These are phyloP conservation scores for Naumovozyma baii DNA, from an alignment of 805 yeast genomes.

Conservation along the genomic window DNA sequence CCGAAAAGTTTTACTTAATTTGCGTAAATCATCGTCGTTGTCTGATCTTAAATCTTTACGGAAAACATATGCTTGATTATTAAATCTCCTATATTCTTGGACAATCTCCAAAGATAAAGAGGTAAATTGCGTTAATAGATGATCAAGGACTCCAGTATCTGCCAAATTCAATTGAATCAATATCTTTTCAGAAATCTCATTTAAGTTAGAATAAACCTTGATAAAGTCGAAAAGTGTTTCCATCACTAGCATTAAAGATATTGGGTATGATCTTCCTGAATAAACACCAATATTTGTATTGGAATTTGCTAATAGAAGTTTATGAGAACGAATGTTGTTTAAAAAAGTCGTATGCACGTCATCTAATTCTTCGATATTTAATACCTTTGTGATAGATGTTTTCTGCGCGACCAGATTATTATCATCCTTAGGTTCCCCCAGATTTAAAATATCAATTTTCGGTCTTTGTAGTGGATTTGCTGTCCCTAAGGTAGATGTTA, in stretches of 20 bases:
- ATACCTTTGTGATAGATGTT: neutral
- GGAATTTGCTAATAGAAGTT: conserved; percentile 16
- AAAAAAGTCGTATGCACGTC: conserved; percentile 30
- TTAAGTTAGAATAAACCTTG: conserved; percentile 31
- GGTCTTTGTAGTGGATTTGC: conserved; percentile 25
- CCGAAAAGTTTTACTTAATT: conserved; percentile 35
- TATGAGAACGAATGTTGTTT: conserved; percentile 18
- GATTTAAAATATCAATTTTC: conserved; percentile 10
- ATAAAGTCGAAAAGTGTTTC: conserved; percentile 34
- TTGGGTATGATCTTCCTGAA: conserved; percentile 35
- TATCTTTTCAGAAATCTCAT: conserved; percentile 29
- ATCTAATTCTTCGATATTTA: conserved; percentile 43
- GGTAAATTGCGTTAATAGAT: conserved; percentile 26
- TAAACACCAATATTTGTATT: conserved; percentile 26
- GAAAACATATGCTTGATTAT: conserved; percentile 34
- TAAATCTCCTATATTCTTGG: conserved; percentile 37
- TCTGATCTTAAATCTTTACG: conserved; percentile 47
- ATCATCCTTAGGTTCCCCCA: neutral
- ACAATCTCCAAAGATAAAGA: conserved; percentile 35
- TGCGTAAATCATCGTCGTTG: conserved; percentile 38
- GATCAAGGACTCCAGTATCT: conserved; percentile 18
- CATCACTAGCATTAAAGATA: conserved; percentile 34
- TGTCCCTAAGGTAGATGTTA: too few species aligned
- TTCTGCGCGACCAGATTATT: neutral
- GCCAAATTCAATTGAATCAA: conserved; percentile 25